Evolutionary conservation across 495 filamentous ascomycete genomes (phyloP), one percentile per base, ranked within the genome.

Genomic region (Penicillium bovifimosum): DNA sequence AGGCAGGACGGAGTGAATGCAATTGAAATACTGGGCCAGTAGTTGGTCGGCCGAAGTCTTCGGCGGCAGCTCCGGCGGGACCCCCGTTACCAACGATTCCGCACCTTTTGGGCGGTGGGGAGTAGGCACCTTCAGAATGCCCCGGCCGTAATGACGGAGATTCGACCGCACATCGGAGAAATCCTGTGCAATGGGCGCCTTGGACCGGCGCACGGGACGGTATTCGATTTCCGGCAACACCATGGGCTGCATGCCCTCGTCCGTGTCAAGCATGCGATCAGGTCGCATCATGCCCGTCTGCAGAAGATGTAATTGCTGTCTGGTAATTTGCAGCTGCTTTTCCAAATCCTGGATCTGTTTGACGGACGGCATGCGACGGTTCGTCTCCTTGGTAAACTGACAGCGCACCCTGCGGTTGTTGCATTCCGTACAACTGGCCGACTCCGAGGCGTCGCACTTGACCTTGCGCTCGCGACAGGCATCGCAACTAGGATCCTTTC

Each of bases 331-430:
- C 47, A 98, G 81, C 67, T 96, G 92, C 70, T 89, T 95, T 67
- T 97, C 91, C 20, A 98, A 76, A 69, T 98, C 93, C 70, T 98
- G 93, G 3, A 96, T 90, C 75, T 96, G 93, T 83, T 97, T 98
- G 68, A 97, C 96, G 11, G 91, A 96, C 41, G 93, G 96, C 93
- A 98, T 98, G 55, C 93, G 83, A 41, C 95, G 83, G 69, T 98
- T 98, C 17, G 93, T 97, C 69, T 98, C 93, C 74, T 98, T 98
- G 40, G 93, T 98, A 65, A 98, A 98, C 67, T 96, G 92, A 63
- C 93, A 98, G 65, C 93, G 95, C 42, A 96, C 91, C 64, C 88
- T 91, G 56, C 93, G 83, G 62, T 89, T 96, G 11, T 87, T 88
- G 72, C 93, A 98, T 73, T 98, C 93, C 2, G 92, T 96, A 70